A percentile compares a stretch with the other conserved stretches of the same genome.
Conservation (phyloP, 768 basidiomycete genomes). For the Austroboletus festivus region DNA sequence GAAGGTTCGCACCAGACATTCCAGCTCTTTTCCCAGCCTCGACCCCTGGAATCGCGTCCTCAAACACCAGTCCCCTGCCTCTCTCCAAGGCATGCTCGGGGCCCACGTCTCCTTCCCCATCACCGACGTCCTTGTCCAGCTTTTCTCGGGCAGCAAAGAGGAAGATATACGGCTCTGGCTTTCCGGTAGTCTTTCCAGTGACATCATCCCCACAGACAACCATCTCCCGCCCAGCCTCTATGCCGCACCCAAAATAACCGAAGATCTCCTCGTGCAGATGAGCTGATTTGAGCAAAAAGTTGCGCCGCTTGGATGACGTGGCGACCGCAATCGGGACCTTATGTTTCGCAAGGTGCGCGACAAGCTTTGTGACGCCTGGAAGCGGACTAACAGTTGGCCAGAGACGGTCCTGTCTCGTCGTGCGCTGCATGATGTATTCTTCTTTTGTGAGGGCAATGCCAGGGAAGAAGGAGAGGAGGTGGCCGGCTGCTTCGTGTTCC, state of each 20-base stretch:
- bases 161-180: conserved; percentile 83
- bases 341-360: conserved; percentile 67
- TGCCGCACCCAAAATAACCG: conserved; percentile 30
- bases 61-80: conserved; percentile 70
- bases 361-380: conserved; percentile 68
- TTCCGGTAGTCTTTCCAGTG: conserved; percentile 56
- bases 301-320: conserved; percentile 66
- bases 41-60: conserved; percentile 76
- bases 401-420: conserved; percentile 52
- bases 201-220: conserved; percentile 74
- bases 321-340: conserved; percentile 77
- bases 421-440: conserved; percentile 55
- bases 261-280: conserved; percentile 58
- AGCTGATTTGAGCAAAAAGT: conserved; percentile 64
- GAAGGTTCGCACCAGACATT: conserved; percentile 64
- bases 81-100: conserved; percentile 46
- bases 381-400: conserved; percentile 73
- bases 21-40: conserved; percentile 81
- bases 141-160: conserved; percentile 63
- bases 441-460: conserved; percentile 63
- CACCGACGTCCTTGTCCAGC: conserved; percentile 56
- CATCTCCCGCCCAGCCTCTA: conserved; percentile 35
- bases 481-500: conserved; percentile 57
- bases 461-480: conserved; percentile 77
- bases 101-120: conserved; percentile 31